Base-by-base conservation (phyloP, 768 basidiomycete species). In the Boletus tomentosulus region DNA sequence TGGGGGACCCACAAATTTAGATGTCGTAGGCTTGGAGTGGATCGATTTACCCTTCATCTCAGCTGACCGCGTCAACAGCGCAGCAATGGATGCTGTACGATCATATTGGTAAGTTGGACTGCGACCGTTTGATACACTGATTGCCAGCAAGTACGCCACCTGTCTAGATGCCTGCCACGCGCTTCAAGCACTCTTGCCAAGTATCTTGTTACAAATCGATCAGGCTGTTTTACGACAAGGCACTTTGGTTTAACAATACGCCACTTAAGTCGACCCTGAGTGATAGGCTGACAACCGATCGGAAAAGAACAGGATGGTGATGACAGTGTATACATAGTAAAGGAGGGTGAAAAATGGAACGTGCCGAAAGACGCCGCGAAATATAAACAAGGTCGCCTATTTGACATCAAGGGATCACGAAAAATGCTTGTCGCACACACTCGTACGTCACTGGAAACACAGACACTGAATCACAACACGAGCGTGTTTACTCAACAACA, bases 401-500 rank as follows among this genome's bases (percentile, higher is more conserved):
- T 61, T 46, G 41, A 49, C 54, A 51, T 63, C 60, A 60, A 61
- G 28, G 44, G 59, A 57, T 53, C 33, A 52, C 44, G 34, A 33
- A 57, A 58, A 56, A 60, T 60, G 60, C 56, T 55, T 45, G 55
- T 61, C 57, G 59, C 62, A 62, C 52, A 54, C 61, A 48, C 59
- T 56, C 43, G 10, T 41, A 59, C 55, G 51, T 56, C 56, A 58
- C 19, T 19, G 19, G 19, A 19, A 19, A 19, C 19, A n/a, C 58
- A 48, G 45, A 58, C 55, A 56, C 50, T 24, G 51, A 46, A 57
- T 44, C 49, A 54, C 44, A 27, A 55, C 52, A 51, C 44, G 16
- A 33, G 48, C 54, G 37, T 44, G 54, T 59, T 81, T 71, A 90
- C 77, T 91, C 88, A 50, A 85, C 85, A 54, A 87, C 84, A 48